Evolutionary conservation across 2,329 filamentous ascomycete species (phyloP).

Genomic region (Chrysoporthe austroafricana): DNA sequence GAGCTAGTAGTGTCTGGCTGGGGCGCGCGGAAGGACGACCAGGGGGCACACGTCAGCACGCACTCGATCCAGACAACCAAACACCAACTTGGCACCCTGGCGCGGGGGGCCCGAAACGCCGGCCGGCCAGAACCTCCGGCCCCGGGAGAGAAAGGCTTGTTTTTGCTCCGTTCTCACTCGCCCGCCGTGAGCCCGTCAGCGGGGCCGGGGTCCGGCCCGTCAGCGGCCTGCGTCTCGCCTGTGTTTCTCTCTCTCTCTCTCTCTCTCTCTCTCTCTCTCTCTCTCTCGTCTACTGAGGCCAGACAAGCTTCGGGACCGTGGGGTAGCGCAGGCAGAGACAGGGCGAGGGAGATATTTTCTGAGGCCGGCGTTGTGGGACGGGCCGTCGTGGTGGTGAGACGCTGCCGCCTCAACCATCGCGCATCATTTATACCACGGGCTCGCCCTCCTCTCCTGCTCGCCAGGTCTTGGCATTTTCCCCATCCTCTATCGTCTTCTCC

Average conservation of each 20-base stretch:
- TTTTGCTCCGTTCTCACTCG: too few relatives aligned
- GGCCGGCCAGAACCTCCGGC: not conserved
- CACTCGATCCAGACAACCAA: not conserved
- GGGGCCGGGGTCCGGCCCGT: not conserved
- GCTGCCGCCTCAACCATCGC: too few relatives aligned
- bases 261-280: too few relatives aligned
- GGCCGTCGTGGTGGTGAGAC: not conserved
- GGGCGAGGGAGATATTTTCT: not conserved
- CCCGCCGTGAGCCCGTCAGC: not conserved
- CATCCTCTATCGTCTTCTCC: not conserved
- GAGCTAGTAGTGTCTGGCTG: not conserved
- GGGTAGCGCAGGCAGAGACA: too few relatives aligned
- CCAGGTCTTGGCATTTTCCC: slow-evolving; percentile 3
- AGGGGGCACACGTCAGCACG: slow-evolving; percentile 14
- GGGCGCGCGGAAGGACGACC: not conserved
- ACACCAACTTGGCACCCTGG: not conserved
- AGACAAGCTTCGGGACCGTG: too few relatives aligned
- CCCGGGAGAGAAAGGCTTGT: not conserved
- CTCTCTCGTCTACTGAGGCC: too few relatives aligned
- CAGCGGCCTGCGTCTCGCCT: not conserved
- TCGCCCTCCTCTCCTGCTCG: not conserved
- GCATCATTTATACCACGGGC: not conserved
- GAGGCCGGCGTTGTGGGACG: not conserved
- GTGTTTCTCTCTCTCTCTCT: not conserved
- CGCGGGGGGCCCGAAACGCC: not conserved